A percentile compares a stretch with the other conserved stretches of the same genome.
phyloP scores from a whole-genome alignment of 2,329 filamentous ascomycete species.

The Fusarium sp. region DNA sequence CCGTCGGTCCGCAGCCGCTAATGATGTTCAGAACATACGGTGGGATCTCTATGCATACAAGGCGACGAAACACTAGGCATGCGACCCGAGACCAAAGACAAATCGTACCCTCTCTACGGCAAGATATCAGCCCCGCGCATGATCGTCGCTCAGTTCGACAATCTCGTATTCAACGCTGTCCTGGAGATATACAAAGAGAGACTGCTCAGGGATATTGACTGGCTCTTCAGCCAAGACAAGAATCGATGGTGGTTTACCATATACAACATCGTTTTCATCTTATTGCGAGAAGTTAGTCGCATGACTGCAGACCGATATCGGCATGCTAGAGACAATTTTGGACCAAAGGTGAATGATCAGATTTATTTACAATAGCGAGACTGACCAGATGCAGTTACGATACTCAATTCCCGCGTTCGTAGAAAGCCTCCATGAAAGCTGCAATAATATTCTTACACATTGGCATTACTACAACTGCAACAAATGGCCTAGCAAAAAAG shows the following conservation, averaged over 20 bases:
- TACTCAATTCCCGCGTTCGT: slow-evolving; percentile 58
- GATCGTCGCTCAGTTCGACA: slow-evolving; percentile 61
- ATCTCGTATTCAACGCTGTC: slow-evolving; percentile 54
- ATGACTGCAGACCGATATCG: slow-evolving; percentile 58
- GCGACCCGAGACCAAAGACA: slow-evolving; percentile 50
- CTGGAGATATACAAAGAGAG: slow-evolving; percentile 51
- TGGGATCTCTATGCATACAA: slow-evolving; percentile 58
- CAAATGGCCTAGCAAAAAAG: slow-evolving; percentile 40
- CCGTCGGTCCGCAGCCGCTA: neutral
- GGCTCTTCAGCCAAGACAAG: slow-evolving; percentile 52
- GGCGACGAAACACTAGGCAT: slow-evolving; percentile 58
- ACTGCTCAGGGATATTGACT: slow-evolving; percentile 54
- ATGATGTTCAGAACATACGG: slow-evolving; percentile 56
- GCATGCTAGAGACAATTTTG: slow-evolving; percentile 56
- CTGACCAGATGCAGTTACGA: slow-evolving; percentile 52
- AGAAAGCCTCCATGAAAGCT: slow-evolving; percentile 59
- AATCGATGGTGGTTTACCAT: slow-evolving; percentile 50
- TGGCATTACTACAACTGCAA: slow-evolving; percentile 65
- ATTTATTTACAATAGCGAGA: neutral
- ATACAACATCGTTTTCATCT: slow-evolving; percentile 57
- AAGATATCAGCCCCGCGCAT: slow-evolving; percentile 59
- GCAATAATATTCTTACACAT: slow-evolving; percentile 60
- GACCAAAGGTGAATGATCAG: slow-evolving; percentile 39
- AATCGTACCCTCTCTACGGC: slow-evolving; percentile 54
- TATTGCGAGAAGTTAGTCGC: slow-evolving; percentile 57